A percentile compares a stretch with the other conserved stretches of the same genome.
Evolutionary conservation across 1,284 basidiomycete genomes (phyloP).

Genomic region (Malassezia sympodialis): DNA sequence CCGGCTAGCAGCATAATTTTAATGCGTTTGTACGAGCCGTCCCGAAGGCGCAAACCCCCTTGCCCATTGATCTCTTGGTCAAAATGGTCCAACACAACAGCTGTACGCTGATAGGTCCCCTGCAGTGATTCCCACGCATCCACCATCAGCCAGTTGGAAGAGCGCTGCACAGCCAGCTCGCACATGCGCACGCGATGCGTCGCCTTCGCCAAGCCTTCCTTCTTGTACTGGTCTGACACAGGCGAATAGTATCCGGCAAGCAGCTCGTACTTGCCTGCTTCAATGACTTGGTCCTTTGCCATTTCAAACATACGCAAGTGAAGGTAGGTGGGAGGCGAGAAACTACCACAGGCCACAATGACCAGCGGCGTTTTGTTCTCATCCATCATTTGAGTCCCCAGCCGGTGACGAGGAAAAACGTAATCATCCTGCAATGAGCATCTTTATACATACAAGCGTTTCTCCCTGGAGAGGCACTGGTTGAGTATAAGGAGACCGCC

Average conservation of each 20-base stretch:
- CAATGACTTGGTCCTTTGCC: constrained; percentile 87
- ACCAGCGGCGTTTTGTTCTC: constrained; percentile 43
- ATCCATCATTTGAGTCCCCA: constrained; percentile 42
- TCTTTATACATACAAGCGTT: constrained; percentile 13
- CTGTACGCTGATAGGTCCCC: constrained; percentile 78
- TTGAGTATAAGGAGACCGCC: not conserved
- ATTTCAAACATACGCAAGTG: constrained; percentile 87
- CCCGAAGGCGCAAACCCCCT: constrained; percentile 33
- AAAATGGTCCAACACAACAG: constrained; percentile 89
- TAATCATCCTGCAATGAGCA: constrained; percentile 28
- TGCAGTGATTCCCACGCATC: constrained; percentile 95
- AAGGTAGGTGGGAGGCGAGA: constrained; percentile 55
- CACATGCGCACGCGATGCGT: constrained; percentile 48
- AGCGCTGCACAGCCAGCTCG: constrained; percentile 47
- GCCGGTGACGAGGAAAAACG: constrained; percentile 38
- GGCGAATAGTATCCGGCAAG: constrained; percentile 88
- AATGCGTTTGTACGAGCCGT: constrained; percentile 37
- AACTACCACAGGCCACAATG: constrained; percentile 54
- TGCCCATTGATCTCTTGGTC: constrained; percentile 77
- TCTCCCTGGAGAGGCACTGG: constrained; percentile 31
- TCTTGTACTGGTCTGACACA: constrained; percentile 53
- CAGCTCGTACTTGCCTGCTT: constrained; percentile 85
- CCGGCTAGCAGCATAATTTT: constrained; percentile 89
- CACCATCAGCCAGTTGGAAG: constrained; percentile 60
- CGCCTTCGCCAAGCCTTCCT: constrained; percentile 43